These are phyloP conservation scores for Phytophthora rubi DNA, from an alignment of 352 stramenopile genomes.

Conservation along the genomic window DNA sequence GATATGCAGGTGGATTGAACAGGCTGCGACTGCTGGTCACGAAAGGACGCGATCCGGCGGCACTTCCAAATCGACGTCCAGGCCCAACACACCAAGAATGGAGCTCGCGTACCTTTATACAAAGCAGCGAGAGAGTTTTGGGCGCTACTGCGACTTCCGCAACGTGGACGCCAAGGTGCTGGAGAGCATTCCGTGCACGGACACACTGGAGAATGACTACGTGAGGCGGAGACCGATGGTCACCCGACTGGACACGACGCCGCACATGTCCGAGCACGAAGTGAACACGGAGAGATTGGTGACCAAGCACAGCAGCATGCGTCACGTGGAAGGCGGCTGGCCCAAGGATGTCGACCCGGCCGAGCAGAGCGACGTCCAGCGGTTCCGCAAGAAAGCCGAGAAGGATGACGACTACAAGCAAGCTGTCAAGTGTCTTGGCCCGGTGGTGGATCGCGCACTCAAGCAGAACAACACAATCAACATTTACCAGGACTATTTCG, in stretches of 20 bases:
- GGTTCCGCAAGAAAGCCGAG: slow-evolving; percentile 97
- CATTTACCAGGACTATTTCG: slow-evolving; percentile 98
- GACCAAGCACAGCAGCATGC: slow-evolving; percentile 94
- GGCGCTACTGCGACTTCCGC: slow-evolving; percentile 92
- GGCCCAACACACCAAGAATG: slow-evolving; percentile 47
- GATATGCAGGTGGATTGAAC: neutral
- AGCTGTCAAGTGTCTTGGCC: slow-evolving; percentile 93
- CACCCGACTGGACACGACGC: slow-evolving; percentile 88
- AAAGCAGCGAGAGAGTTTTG: slow-evolving; percentile 93
- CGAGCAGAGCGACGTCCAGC: slow-evolving; percentile 96
- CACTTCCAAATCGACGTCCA: slow-evolving; percentile 27
- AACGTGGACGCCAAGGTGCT: slow-evolving; percentile 91
- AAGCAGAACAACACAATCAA: slow-evolving; percentile 99
- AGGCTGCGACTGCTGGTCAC: slow-evolving; percentile 6
- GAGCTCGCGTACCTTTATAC: slow-evolving; percentile 92
- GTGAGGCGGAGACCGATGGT: slow-evolving; percentile 88
- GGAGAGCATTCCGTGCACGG: slow-evolving; percentile 86
- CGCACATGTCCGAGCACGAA: slow-evolving; percentile 92
- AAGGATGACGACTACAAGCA: slow-evolving; percentile 98
- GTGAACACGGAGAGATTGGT: slow-evolving; percentile 95
- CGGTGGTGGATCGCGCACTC: slow-evolving; percentile 93
- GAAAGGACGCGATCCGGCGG: slow-evolving; percentile 40
- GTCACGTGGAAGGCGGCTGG: slow-evolving; percentile 96
- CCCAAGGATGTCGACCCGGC: slow-evolving; percentile 97
- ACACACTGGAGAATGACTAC: slow-evolving; percentile 91